Percentiles rank a stretch among this genome's conserved stretches.
Evolutionary conservation across 495 filamentous ascomycete genomes (phyloP).

Genomic region (Xylaria acuta): DNA sequence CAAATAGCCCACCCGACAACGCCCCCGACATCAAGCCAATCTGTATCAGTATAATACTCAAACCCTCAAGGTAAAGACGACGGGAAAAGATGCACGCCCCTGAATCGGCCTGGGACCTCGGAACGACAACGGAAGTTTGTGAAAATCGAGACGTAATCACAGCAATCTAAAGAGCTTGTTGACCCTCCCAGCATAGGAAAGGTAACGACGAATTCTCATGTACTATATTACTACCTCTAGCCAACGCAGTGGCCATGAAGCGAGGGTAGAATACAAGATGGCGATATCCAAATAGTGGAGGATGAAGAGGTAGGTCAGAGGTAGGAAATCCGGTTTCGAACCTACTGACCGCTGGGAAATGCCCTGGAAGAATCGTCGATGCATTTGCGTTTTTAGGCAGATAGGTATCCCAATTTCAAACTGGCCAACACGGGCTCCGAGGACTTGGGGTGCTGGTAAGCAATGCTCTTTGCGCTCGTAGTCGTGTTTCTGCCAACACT

Average conservation of each 20-base stretch:
- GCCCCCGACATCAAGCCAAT: conserved; percentile 9
- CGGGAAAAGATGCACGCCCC: conserved; percentile 6
- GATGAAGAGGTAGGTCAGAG: conserved; percentile 67
- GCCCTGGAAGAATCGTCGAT: conserved; percentile 13
- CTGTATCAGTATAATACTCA: conserved; percentile 29
- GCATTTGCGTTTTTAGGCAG: conserved; percentile 29
- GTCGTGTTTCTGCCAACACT: too few relatives aligned
- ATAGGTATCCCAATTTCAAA: conserved; percentile 7
- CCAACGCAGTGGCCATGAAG: conserved; percentile 15
- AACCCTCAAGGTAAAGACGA: conserved; percentile 28
- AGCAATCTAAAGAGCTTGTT: conserved; percentile 11
- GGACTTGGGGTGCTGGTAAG: conserved; percentile 7
- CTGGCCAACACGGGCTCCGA: not conserved
- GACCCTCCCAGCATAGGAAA: conserved; percentile 30
- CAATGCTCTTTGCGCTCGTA: not conserved
- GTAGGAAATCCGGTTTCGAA: conserved; percentile 58
- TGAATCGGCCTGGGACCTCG: not conserved
- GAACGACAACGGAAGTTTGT: not conserved
- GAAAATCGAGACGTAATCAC: not conserved
- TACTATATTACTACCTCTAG: conserved; percentile 45
- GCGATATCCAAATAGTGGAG: conserved; percentile 7
- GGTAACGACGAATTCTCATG: conserved; percentile 68
- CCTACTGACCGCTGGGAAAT: conserved; percentile 44
- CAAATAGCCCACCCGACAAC: conserved; percentile 12
- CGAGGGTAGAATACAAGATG: conserved; percentile 4